Evolutionary conservation across 768 basidiomycete genomes (phyloP).

Genomic region (Psilocybe sp.): DNA sequence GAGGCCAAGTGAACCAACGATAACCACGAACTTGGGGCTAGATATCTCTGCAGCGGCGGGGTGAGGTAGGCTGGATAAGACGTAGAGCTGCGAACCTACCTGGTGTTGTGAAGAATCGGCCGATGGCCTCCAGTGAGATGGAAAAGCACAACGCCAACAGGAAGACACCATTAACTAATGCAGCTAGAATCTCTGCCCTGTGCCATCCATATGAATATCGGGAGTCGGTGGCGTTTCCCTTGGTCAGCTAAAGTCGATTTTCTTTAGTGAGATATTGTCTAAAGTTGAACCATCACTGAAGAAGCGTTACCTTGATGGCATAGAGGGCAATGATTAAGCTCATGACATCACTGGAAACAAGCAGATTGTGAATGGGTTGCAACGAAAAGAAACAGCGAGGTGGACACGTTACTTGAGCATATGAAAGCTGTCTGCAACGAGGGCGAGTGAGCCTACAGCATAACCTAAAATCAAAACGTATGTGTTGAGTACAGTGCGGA

Average conservation of each 20-base stretch:
- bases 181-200: slow-evolving; percentile 93
- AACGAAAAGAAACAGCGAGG: background rate
- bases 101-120: slow-evolving; percentile 83
- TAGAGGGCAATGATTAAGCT: slow-evolving; percentile 94
- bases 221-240: slow-evolving; percentile 52
- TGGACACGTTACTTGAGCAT: slow-evolving; percentile 84
- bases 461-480: slow-evolving; percentile 55
- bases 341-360: slow-evolving; percentile 80
- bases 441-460: slow-evolving; percentile 92
- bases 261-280: background rate
- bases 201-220: slow-evolving; percentile 99
- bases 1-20: slow-evolving; percentile 87
- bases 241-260: slow-evolving; percentile 50
- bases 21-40: slow-evolving; percentile 82
- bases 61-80: slow-evolving; percentile 4
- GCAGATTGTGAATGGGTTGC: slow-evolving; percentile 3
- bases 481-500: background rate
- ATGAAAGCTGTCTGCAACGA: slow-evolving; percentile 96
- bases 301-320: slow-evolving; percentile 43
- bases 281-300: background rate
- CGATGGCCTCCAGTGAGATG: slow-evolving; percentile 88
- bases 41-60: slow-evolving; percentile 63
- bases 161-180: slow-evolving; percentile 95
- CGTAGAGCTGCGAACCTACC: slow-evolving; percentile 41
- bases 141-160: slow-evolving; percentile 95